Percentiles rank a stretch among this genome's conserved stretches.
Conservation (phyloP, 2,329 filamentous ascomycete species). For the Camillea tinctor region DNA sequence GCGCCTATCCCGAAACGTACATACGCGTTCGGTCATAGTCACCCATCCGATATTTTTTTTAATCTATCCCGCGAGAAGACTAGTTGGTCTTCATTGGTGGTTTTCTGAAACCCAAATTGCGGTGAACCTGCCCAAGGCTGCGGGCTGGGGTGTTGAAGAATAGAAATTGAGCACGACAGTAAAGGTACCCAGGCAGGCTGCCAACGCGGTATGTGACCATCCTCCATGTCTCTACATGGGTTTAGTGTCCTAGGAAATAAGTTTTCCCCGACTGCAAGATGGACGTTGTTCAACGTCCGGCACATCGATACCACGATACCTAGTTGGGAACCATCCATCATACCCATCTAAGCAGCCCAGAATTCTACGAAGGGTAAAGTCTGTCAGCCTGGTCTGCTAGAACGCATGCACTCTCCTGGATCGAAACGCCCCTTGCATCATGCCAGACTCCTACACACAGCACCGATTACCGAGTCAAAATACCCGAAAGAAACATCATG, state of each 20-base stretch:
- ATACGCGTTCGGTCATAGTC: not conserved
- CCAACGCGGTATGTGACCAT: not conserved
- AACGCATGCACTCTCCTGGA: not conserved
- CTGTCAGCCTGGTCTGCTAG: not conserved
- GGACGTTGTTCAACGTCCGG: not conserved
- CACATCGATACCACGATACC: not conserved
- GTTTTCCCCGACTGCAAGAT: not conserved
- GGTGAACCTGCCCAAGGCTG: not conserved
- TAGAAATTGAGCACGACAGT: not conserved
- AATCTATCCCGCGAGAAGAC: not conserved
- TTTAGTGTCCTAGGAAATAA: not conserved
- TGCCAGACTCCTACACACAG: not conserved
- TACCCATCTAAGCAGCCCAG: not conserved
- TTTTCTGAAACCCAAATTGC: not conserved
- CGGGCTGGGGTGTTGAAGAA: not conserved
- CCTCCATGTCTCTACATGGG: not conserved
- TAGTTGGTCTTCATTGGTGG: not conserved
- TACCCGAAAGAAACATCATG: not conserved
- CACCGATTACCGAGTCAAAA: not conserved
- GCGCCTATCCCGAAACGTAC: conserved; percentile 1
- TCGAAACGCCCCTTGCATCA: not conserved
- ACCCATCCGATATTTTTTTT: not conserved
- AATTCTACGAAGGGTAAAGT: not conserved
- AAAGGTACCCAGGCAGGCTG: not conserved
- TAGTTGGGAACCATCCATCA: not conserved